These are phyloP conservation scores for Harringtonia lauricola DNA, from an alignment of 2,329 filamentous ascomycete species.

Conservation along the genomic window DNA sequence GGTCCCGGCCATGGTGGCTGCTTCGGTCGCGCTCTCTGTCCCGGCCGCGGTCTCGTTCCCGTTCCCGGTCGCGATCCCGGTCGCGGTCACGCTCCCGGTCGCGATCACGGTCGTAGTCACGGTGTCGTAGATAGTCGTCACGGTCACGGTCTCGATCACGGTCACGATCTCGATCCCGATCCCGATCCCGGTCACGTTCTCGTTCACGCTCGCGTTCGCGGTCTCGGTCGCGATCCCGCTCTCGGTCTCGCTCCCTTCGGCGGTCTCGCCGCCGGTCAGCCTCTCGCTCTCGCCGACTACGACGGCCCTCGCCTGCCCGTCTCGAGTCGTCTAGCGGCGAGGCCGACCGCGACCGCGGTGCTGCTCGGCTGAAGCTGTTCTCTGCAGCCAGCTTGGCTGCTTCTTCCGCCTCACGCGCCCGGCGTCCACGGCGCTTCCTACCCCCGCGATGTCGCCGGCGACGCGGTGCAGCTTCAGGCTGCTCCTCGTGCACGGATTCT, in stretches of 20 bases:
- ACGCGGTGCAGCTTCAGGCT: background rate
- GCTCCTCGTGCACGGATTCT: background rate
- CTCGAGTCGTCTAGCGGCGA: background rate
- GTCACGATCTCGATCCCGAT: constrained; percentile 12
- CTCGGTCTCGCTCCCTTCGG: background rate
- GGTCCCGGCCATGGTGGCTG: constrained; percentile 14
- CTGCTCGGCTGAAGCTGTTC: background rate
- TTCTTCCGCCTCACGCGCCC: background rate
- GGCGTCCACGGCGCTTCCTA: background rate
- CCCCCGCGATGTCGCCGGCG: background rate
- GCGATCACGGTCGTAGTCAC: constrained; percentile 3
- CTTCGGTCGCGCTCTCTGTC: constrained; percentile 20
- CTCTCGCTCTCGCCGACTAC: constrained; percentile 19
- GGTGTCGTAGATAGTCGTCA: constrained; percentile 2
- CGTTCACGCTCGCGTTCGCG: background rate
- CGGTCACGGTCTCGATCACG: constrained; percentile 9
- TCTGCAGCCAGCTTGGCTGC: background rate
- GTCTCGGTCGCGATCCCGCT: background rate
- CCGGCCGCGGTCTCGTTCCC: constrained; percentile 21
- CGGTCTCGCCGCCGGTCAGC: background rate
- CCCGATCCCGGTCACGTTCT: constrained; percentile 4
- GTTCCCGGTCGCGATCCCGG: background rate
- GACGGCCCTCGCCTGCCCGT: constrained; percentile 21
- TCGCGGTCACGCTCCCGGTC: constrained; percentile 4
- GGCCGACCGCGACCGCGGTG: background rate